A percentile compares a stretch with the other conserved stretches of the same genome.
These are phyloP conservation scores for Acacia acuminata DNA, from an alignment of 306 rosid species.

Conservation along the genomic window DNA sequence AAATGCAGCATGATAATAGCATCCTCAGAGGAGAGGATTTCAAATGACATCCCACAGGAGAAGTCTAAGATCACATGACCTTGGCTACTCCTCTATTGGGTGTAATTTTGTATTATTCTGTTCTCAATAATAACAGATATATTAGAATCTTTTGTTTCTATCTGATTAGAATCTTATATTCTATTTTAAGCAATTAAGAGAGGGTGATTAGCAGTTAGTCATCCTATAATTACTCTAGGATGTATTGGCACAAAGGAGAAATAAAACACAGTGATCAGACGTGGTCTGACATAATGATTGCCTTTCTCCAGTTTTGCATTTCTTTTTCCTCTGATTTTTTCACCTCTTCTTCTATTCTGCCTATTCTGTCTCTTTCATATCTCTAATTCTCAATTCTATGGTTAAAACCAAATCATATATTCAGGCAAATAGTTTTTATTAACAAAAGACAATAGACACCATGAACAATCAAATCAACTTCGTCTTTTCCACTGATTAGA, in stretches of 20 bases:
- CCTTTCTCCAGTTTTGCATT: background rate
- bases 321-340: background rate
- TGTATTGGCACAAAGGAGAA: background rate
- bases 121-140: background rate
- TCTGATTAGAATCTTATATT: background rate
- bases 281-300: background rate
- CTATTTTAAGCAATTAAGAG: background rate
- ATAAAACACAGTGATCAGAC: background rate
- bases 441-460: constrained; percentile 24
- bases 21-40: background rate
- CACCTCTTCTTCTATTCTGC: background rate
- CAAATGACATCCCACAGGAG: background rate
- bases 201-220: background rate
- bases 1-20: background rate
- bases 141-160: background rate
- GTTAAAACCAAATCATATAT: background rate
- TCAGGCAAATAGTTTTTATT: constrained; percentile 7
- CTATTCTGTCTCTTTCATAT: too few relatives aligned
- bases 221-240: background rate
- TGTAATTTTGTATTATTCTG: background rate
- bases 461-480: background rate
- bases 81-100: background rate
- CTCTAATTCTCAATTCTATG: too few relatives aligned
- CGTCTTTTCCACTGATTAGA: background rate
- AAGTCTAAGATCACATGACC: background rate